A percentile compares a stretch with the other conserved stretches of the same genome.
phyloP scores from a whole-genome alignment of 768 basidiomycete genomes.

The Pulveroboletus sp. region DNA sequence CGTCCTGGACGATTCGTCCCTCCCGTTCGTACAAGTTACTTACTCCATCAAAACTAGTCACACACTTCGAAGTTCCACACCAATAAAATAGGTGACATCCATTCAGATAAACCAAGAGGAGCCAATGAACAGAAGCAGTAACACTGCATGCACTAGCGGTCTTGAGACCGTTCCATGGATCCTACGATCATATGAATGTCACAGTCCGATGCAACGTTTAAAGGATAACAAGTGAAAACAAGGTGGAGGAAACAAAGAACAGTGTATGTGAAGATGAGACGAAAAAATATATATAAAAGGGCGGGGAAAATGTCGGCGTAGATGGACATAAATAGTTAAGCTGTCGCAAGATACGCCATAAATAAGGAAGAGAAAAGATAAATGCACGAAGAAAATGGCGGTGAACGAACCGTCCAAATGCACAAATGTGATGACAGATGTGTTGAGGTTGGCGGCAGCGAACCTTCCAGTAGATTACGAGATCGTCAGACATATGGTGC shows the following conservation, averaged over 20 bases:
- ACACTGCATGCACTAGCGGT: slow-evolving; percentile 22
- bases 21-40: too few relatives aligned
- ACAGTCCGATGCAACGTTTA: slow-evolving; percentile 18
- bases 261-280: slow-evolving; percentile 2
- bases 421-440: slow-evolving; percentile 28
- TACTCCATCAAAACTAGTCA: neutral
- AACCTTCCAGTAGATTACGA: slow-evolving; percentile 14
- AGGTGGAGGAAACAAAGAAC: slow-evolving; percentile 1
- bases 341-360: slow-evolving; percentile 30
- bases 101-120: slow-evolving; percentile 16
- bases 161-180: slow-evolving; percentile 18
- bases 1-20: too few relatives aligned
- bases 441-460: slow-evolving; percentile 10
- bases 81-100: slow-evolving; percentile 2
- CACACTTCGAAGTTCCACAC: neutral
- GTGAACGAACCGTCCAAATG: slow-evolving; percentile 30
- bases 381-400: slow-evolving; percentile 21
- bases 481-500: slow-evolving; percentile 31
- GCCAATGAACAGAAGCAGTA: slow-evolving; percentile 17
- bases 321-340: slow-evolving; percentile 30
- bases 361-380: slow-evolving; percentile 19
- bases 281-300: neutral
- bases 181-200: slow-evolving; percentile 2
- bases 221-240: slow-evolving; percentile 1
- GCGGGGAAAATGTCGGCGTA: slow-evolving; percentile 15